Percentiles rank a stretch among this genome's conserved stretches.
These are phyloP conservation scores for Cenchrus purpureus DNA, from an alignment of 176 grass and related monocot genomes.

Conservation along the genomic window DNA sequence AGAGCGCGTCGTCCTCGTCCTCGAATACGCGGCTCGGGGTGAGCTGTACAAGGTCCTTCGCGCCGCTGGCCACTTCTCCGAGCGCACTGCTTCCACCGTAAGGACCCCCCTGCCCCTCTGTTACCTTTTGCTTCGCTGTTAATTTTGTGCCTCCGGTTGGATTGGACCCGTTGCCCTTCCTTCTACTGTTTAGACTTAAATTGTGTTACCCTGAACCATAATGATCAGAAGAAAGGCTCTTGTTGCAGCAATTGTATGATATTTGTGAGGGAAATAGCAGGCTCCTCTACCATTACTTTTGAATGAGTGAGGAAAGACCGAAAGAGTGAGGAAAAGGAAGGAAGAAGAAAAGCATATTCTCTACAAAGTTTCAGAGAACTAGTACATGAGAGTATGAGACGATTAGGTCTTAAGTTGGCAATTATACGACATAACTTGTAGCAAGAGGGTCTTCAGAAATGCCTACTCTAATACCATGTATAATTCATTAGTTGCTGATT, in stretches of 20 bases:
- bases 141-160: background rate
- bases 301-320: background rate
- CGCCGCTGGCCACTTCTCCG: constrained; percentile 60
- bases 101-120: background rate
- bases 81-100: constrained; percentile 75
- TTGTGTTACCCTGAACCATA: background rate
- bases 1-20: constrained; percentile 72
- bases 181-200: background rate
- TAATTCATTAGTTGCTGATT: background rate
- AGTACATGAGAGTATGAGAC: background rate
- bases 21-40: constrained; percentile 75
- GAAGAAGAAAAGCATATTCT: background rate
- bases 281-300: background rate
- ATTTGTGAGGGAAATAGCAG: background rate
- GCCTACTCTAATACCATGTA: too few relatives aligned
- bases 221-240: background rate
- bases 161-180: background rate
- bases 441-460: background rate
- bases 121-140: background rate
- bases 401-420: background rate
- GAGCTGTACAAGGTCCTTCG: constrained; percentile 86
- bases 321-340: background rate
- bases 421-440: background rate
- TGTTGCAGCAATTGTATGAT: background rate
- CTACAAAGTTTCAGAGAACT: background rate